A percentile compares a stretch with the other conserved stretches of the same genome.
Conservation (phyloP, 768 basidiomycete species). For the Calocybe cyanea region DNA sequence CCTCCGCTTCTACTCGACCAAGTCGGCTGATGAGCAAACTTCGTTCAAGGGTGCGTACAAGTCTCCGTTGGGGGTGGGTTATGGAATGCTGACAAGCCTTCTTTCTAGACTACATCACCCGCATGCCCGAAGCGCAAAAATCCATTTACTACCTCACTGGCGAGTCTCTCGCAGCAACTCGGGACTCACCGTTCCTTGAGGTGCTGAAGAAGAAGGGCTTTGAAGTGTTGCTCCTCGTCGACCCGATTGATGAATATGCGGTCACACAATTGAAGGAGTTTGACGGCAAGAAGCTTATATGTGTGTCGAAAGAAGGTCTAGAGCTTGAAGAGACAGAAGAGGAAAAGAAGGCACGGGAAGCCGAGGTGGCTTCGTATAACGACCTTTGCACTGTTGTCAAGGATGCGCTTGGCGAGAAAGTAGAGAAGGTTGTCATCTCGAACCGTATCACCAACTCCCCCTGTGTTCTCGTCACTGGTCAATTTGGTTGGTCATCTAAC, state of each 20-base stretch:
- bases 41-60: slow-evolving; percentile 78
- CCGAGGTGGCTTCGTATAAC: slow-evolving; percentile 75
- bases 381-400: slow-evolving; percentile 94
- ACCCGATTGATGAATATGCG: slow-evolving; percentile 99
- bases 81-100: neutral
- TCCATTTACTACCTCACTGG: slow-evolving; percentile 99
- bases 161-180: slow-evolving; percentile 87
- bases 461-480: slow-evolving; percentile 95
- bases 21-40: slow-evolving; percentile 82
- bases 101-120: slow-evolving; percentile 89
- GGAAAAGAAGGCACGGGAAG: slow-evolving; percentile 90
- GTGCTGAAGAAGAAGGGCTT: slow-evolving; percentile 99
- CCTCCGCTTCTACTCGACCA: slow-evolving; percentile 98
- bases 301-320: slow-evolving; percentile 98
- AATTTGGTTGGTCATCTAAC: slow-evolving; percentile 99
- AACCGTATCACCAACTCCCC: slow-evolving; percentile 98
- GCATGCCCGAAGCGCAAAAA: slow-evolving; percentile 98
- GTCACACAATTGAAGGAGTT: slow-evolving; percentile 99
- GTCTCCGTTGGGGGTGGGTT: neutral
- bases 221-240: slow-evolving; percentile 94
- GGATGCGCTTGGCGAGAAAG: slow-evolving; percentile 98
- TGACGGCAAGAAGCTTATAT: slow-evolving; percentile 95
- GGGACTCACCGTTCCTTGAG: slow-evolving; percentile 98
- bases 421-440: slow-evolving; percentile 97
- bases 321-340: slow-evolving; percentile 99